Conservation (phyloP, 345 rosid species). For the Hirschfeldia incana region DNA sequence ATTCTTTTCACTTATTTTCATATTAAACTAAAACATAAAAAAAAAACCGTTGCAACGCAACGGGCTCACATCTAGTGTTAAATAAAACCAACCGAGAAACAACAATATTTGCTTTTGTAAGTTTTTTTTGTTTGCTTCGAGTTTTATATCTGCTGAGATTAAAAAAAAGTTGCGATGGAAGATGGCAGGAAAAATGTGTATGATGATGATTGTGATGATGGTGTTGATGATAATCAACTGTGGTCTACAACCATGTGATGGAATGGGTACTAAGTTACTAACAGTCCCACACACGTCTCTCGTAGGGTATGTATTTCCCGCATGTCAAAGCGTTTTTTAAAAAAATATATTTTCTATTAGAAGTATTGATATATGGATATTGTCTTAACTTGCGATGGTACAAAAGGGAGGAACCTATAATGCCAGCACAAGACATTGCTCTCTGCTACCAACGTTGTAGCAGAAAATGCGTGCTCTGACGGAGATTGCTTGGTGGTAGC, state of each 20-base stretch:
- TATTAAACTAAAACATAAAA: no score
- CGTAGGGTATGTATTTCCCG: neutral
- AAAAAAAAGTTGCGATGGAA: neutral
- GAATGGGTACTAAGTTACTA: neutral
- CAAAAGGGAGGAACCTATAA: neutral
- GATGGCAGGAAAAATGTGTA: constrained; percentile 10
- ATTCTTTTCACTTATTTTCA: no score
- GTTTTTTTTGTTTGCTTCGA: no score
- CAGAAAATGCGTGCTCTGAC: neutral
- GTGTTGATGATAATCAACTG: constrained; percentile 3
- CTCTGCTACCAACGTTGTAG: neutral
- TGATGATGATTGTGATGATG: neutral
- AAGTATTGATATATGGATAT: neutral
- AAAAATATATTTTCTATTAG: neutral
- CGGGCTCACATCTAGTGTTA: neutral
- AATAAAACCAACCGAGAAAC: neutral
- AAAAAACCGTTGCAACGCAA: no score
- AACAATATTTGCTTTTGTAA: neutral
- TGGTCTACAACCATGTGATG: neutral
- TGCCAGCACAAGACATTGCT: neutral
- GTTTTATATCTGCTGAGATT: neutral
- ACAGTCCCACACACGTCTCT: neutral
- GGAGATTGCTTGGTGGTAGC: neutral
- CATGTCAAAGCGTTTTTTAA: neutral
- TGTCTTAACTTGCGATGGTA: neutral